These are phyloP conservation scores for Ceratocystis destructans DNA, from an alignment of 2,329 filamentous ascomycete species.

Conservation along the genomic window DNA sequence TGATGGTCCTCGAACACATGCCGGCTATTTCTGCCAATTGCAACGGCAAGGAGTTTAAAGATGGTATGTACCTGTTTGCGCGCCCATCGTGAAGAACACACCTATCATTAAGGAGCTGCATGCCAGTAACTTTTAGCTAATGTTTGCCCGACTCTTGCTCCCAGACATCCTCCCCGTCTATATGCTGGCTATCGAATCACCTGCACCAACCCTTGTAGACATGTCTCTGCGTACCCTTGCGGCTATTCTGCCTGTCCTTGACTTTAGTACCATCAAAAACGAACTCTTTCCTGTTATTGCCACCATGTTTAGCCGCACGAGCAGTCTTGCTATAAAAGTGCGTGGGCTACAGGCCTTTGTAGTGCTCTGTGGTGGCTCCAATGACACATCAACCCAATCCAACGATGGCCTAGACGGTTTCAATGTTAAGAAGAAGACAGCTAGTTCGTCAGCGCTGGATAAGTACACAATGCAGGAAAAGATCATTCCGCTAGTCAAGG, in stretches of 20 bases:
- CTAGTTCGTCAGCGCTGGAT: slow-evolving; percentile 67
- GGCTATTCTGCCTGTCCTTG: slow-evolving; percentile 69
- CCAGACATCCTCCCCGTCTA: slow-evolving; percentile 79
- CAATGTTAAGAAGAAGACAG: slow-evolving; percentile 41
- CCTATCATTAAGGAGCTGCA: neutral
- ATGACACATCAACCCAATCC: slow-evolving; percentile 33
- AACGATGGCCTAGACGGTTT: slow-evolving; percentile 68
- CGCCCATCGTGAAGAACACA: too few relatives aligned
- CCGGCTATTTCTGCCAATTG: slow-evolving; percentile 63
- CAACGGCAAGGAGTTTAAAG: slow-evolving; percentile 85
- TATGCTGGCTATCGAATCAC: slow-evolving; percentile 68
- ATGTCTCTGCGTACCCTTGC: slow-evolving; percentile 67
- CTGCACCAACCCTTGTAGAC: slow-evolving; percentile 80
- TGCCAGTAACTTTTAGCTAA: neutral
- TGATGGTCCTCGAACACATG: slow-evolving; percentile 81
- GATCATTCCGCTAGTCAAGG: slow-evolving; percentile 77
- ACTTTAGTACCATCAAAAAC: slow-evolving; percentile 94
- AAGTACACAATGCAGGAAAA: slow-evolving; percentile 99
- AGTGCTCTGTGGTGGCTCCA: slow-evolving; percentile 69
- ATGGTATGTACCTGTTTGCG: slow-evolving; percentile 42
- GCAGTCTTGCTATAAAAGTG: slow-evolving; percentile 87
- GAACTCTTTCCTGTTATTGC: slow-evolving; percentile 91
- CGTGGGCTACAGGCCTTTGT: slow-evolving; percentile 81
- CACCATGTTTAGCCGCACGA: slow-evolving; percentile 80
- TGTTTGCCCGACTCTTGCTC: neutral